phyloP scores from a whole-genome alignment of 192 early-diverging fungal genomes.

The Coemansia sp. region DNA sequence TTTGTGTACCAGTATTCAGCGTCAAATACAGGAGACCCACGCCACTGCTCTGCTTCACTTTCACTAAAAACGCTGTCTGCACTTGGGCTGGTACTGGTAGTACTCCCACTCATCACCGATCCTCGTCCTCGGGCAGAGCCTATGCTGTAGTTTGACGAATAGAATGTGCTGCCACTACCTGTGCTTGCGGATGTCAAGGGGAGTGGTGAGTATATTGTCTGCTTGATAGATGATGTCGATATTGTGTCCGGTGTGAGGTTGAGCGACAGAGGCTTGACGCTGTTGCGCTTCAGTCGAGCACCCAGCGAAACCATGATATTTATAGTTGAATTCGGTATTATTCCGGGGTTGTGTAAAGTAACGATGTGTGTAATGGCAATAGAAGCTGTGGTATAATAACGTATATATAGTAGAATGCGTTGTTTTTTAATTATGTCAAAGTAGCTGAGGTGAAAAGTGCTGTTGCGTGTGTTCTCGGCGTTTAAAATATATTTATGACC shows the following conservation, averaged over 20 bases:
- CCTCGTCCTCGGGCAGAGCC: constrained; percentile 2
- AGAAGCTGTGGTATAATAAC: no score
- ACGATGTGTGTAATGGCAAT: background rate
- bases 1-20: constrained; percentile 32
- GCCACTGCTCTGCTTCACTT: constrained; percentile 18
- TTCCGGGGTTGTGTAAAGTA: no score
- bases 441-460: no score
- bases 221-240: background rate
- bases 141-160: background rate
- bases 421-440: no score
- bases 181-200: background rate
- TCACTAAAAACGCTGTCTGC: background rate
- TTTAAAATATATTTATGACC: no score
- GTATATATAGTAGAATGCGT: no score
- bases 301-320: constrained; percentile 21
- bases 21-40: constrained; percentile 47
- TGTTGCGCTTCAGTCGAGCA: constrained; percentile 31
- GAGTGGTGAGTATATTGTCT: background rate
- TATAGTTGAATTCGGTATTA: background rate
- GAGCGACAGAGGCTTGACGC: constrained; percentile 15
- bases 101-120: background rate
- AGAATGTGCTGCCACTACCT: background rate
- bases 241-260: constrained; percentile 1
- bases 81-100: background rate
- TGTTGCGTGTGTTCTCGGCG: no score